These are phyloP conservation scores for Eucalyptus polyanthemos DNA, from an alignment of 345 rosid genomes.

Conservation along the genomic window DNA sequence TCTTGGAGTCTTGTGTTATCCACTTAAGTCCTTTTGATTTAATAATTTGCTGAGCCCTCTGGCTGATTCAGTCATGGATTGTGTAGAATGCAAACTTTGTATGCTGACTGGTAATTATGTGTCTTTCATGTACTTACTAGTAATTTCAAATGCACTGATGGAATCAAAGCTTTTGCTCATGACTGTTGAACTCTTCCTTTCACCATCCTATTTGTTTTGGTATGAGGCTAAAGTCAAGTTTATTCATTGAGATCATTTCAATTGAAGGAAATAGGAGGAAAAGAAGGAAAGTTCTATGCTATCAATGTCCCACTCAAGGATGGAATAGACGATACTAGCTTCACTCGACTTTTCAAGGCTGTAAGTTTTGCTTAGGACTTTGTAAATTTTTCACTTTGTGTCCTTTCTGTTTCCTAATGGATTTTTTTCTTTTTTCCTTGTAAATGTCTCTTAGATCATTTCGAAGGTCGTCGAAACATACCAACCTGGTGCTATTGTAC, in stretches of 20 bases:
- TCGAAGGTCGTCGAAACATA: slow-evolving; percentile 87
- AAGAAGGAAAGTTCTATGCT: slow-evolving; percentile 92
- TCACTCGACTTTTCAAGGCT: slow-evolving; percentile 86
- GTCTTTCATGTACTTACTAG: background rate
- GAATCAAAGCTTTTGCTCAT: background rate
- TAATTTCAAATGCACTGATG: background rate
- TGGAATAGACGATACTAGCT: slow-evolving; percentile 93
- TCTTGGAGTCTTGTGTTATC: background rate
- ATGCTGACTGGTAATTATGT: background rate
- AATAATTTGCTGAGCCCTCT: background rate
- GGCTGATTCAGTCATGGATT: background rate
- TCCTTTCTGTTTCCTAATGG: background rate
- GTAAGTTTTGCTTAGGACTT: slow-evolving; percentile 27
- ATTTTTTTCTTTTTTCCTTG: background rate
- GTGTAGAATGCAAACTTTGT: background rate
- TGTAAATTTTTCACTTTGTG: background rate
- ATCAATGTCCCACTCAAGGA: slow-evolving; percentile 95
- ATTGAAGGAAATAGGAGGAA: slow-evolving; percentile 92
- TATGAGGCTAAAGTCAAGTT: background rate
- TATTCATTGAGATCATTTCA: slow-evolving; percentile 3
- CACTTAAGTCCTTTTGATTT: background rate
- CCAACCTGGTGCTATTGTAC: slow-evolving; percentile 89
- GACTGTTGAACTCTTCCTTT: background rate
- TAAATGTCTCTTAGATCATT: slow-evolving; percentile 39
- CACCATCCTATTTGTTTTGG: background rate